A percentile compares a stretch with the other conserved stretches of the same genome.
phyloP scores from a whole-genome alignment of 2,329 filamentous ascomycete genomes.

The Sclerotinia subarctica region DNA sequence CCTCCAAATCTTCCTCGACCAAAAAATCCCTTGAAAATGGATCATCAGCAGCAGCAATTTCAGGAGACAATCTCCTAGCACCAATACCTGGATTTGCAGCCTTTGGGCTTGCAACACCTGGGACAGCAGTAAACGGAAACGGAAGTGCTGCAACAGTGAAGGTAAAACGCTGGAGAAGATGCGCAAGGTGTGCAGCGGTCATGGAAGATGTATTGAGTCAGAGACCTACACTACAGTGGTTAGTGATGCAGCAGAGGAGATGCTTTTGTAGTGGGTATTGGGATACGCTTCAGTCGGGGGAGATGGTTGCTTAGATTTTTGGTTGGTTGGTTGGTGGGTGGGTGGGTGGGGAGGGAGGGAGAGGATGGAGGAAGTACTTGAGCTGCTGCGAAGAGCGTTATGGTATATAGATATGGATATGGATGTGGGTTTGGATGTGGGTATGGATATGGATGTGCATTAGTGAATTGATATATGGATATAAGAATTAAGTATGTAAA shows the following conservation, averaged over 20 bases:
- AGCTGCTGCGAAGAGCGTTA: too few species aligned
- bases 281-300: conserved; percentile 35
- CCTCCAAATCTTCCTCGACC: neutral
- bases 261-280: conserved; percentile 40
- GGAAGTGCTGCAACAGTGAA: neutral
- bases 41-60: neutral
- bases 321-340: neutral
- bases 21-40: neutral
- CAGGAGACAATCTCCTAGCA: neutral
- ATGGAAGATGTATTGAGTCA: conserved; percentile 38
- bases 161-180: conserved; percentile 34
- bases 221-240: conserved; percentile 37
- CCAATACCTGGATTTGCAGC: neutral
- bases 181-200: conserved; percentile 38
- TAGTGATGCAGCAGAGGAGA: conserved; percentile 38
- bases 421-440: too few species aligned
- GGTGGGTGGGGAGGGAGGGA: too few species aligned
- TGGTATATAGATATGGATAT: neutral
- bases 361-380: too few species aligned
- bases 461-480: too few species aligned
- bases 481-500: too few species aligned
- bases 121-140: neutral
- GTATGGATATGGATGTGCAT: neutral
- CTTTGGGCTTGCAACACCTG: neutral
- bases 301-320: conserved; percentile 28